Evolutionary conservation across 352 stramenopile species (phyloP).

Genomic region (Globisporangium alternatum): DNA sequence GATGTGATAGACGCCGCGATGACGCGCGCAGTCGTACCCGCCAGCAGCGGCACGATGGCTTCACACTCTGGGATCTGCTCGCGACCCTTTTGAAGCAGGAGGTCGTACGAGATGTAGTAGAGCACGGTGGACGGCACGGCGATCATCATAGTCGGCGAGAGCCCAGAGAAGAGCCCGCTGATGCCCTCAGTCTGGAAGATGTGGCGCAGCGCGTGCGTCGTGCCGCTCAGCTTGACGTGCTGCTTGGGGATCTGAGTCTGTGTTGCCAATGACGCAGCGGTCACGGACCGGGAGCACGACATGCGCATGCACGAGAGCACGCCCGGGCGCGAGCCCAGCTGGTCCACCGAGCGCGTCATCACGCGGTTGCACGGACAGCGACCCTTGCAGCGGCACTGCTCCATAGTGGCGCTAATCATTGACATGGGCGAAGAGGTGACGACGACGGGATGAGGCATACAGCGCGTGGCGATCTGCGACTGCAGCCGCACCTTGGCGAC

Average conservation of each 20-base stretch:
- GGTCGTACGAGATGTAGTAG: slow-evolving; percentile 95
- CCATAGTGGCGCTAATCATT: slow-evolving; percentile 19
- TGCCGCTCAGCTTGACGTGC: slow-evolving; percentile 41
- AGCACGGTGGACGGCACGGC: slow-evolving; percentile 92
- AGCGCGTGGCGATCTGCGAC: slow-evolving; percentile 48
- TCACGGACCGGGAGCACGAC: slow-evolving; percentile 23
- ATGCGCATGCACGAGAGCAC: slow-evolving; percentile 42
- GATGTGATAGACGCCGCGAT: slow-evolving; percentile 78
- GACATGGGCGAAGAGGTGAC: slow-evolving; percentile 3
- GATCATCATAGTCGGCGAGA: slow-evolving; percentile 92
- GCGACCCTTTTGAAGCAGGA: slow-evolving; percentile 55
- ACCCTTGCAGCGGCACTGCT: slow-evolving; percentile 46
- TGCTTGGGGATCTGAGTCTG: slow-evolving; percentile 12
- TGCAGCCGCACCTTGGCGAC: slow-evolving; percentile 83
- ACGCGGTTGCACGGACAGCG: slow-evolving; percentile 53
- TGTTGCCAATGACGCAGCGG: not conserved
- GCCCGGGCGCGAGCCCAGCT: slow-evolving; percentile 24
- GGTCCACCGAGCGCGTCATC: slow-evolving; percentile 48
- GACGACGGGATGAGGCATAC: not conserved
- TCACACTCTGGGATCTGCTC: slow-evolving; percentile 33
- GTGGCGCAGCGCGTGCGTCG: slow-evolving; percentile 61
- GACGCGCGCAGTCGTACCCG: slow-evolving; percentile 62
- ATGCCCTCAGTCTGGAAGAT: slow-evolving; percentile 84
- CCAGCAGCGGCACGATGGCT: slow-evolving; percentile 53
- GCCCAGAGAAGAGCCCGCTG: slow-evolving; percentile 78